Evolutionary conservation across 2,329 filamentous ascomycete species (phyloP), one percentile per base, ranked within the genome.

Genomic region (Ustulina deusta): DNA sequence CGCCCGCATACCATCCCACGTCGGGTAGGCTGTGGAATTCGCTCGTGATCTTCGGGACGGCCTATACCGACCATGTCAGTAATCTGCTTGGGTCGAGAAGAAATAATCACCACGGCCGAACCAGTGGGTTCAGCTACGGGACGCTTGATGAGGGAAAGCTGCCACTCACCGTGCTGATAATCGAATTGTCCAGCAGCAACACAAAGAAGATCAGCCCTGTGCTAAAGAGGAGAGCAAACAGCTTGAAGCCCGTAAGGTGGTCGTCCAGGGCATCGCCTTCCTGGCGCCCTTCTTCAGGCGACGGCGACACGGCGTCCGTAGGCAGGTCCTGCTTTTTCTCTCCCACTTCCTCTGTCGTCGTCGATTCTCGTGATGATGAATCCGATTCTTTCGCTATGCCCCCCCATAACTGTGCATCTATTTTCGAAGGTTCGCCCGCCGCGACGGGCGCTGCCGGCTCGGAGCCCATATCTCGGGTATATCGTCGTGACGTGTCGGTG

Each of bases 1-100:
- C 81, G 56, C 81, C 83, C 3, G 82, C 83, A 72, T 88, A 88
- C 86, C 86, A 88, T 42, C 85, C 86, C 15, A 88, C 82, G 70
- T 88, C 85, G 2, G 77, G 73, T 0, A 87, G 76, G 13, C 83
- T 82, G 63, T 86, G 81, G 74, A 86, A 84, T 22, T 83, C 78
- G 52, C 79, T 82, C 0, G 85, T 86, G 63, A 87, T 87, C 56
- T 78, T 76, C 0, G 84, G 84, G 60, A 85, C 80, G 2, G 84
- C 80, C 80, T 82, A 60, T 32, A 27, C 6, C 36, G 15, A 11
- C 15, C 32, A 15, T 29, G 62, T 71, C n/a, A 70, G 52, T 49
- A 34, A 15, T 34, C 22, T 29, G 1, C 17, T 36, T 17, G 25
- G 25, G n/a, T 46, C 13, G 29, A 44, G 6, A n/a, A 20, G 60